Percentiles rank a stretch among this genome's conserved stretches.
Conservation (phyloP, 2,329 filamentous ascomycete genomes). For the Elsinoe arachidis region DNA sequence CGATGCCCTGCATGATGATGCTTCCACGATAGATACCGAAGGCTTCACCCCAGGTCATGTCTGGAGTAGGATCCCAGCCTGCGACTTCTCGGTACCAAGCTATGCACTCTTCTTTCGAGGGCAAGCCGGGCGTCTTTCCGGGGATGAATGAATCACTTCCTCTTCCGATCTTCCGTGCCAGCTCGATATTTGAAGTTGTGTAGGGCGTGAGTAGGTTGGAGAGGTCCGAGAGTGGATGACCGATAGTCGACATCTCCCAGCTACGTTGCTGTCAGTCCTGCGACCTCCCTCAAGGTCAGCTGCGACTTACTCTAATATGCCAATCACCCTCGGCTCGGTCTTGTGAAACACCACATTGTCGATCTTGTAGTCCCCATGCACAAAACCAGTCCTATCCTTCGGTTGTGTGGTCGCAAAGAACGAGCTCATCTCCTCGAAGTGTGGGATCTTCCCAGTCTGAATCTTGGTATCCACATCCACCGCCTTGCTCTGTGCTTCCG, state of each 20-base stretch:
- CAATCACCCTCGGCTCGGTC: conserved; percentile 78
- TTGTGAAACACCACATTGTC: conserved; percentile 64
- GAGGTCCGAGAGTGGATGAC: conserved; percentile 88
- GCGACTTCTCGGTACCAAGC: conserved; percentile 59
- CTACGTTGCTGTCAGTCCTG: conserved; percentile 15
- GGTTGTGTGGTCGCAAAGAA: conserved; percentile 72
- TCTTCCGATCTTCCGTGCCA: conserved; percentile 32
- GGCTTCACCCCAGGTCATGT: conserved; percentile 55
- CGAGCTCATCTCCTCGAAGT: conserved; percentile 67
- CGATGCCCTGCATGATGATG: conserved; percentile 79
- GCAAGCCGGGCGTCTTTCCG: conserved; percentile 57
- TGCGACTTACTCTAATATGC: conserved; percentile 59
- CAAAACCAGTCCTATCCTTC: conserved; percentile 64
- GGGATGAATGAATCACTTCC: conserved; percentile 50
- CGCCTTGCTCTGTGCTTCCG: conserved; percentile 64
- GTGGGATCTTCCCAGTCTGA: conserved; percentile 72
- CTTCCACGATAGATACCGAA: conserved; percentile 53
- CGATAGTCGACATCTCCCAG: conserved; percentile 98
- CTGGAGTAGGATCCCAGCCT: conserved; percentile 59
- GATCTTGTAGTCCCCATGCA: conserved; percentile 95
- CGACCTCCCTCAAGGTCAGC: background rate
- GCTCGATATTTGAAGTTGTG: conserved; percentile 32
- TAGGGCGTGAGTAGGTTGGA: conserved; percentile 60
- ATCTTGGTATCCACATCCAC: conserved; percentile 68
- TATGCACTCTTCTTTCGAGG: conserved; percentile 49